A percentile compares a stretch with the other conserved stretches of the same genome.
Evolutionary conservation across 75 land plant genomes (phyloP).

Genomic region (Pseudotsuga menziesii): DNA sequence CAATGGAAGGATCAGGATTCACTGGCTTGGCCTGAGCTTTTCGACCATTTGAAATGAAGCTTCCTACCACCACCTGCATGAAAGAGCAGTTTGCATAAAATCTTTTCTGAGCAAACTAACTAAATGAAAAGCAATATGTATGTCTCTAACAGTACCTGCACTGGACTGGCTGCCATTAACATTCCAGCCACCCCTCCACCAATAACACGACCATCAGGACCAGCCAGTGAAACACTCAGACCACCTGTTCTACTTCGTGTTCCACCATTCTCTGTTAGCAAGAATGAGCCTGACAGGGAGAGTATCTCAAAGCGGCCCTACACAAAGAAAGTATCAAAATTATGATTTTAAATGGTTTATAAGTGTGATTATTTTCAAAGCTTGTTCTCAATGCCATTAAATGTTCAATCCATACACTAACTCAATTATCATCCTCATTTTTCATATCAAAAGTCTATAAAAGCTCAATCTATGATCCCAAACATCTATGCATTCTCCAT

Average conservation of each 20-base stretch:
- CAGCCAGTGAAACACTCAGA: constrained; percentile 73
- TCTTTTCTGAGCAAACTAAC: background rate
- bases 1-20: constrained; percentile 24
- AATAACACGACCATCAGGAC: constrained; percentile 77
- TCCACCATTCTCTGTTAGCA: constrained; percentile 62
- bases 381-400: no score
- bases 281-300: constrained; percentile 74
- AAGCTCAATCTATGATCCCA: no score
- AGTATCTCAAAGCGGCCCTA: constrained; percentile 91
- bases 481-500: no score
- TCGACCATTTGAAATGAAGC: constrained; percentile 43
- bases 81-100: background rate
- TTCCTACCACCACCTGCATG: constrained; percentile 63
- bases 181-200: constrained; percentile 85
- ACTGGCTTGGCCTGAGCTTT: constrained; percentile 43
- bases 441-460: no score
- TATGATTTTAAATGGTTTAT: background rate
- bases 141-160: constrained; percentile 45
- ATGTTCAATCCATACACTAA: background rate
- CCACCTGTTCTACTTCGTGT: constrained; percentile 79
- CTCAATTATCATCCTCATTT: no score
- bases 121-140: background rate
- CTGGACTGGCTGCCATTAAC: constrained; percentile 73
- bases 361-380: background rate
- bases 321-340: background rate